Evolutionary conservation across 164 flowering plant genomes (phyloP), one percentile per base, ranked within the genome.

Genomic region (Tetrastigma voinierianum): DNA sequence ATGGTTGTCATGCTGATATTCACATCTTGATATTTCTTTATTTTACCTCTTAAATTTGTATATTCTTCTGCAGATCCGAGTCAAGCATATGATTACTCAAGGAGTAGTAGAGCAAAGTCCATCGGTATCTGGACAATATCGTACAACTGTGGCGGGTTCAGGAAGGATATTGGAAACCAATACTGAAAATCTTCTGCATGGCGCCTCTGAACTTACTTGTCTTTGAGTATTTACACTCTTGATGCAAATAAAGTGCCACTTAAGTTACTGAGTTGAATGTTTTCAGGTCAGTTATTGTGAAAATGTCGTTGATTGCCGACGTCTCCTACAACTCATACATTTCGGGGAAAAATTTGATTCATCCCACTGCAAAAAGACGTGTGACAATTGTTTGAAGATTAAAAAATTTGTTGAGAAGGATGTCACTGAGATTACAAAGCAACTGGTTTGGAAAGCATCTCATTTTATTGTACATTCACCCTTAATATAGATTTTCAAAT

Each of bases 201-300:
- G 98, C 91, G 83, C 20, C 24, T 52, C 43, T 61, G 51, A 59
- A 17, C 43, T 71, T 44, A n/a, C 9, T 46, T 16, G 40, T 19
- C 19, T 1, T 5, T 23, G 19, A 9, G 46, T 16, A 6, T 47
- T n/a, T 13, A 17, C 57, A 10, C 46, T 40, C 40, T 61, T 46
- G 15, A 40, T 53, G 12, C 51, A 62, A 25, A 52, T 49, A 46
- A 18, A 9, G 19, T 21, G 15, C 4, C 55, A n/a, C 59, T 54
- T 70, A 40, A 67, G 40, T 19, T 62, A 51, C 13, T 25, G 25
- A 44, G 53, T 45, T 64, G 5, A 53, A 51, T 18, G 56, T 2
- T 74, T 76, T 64, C 90, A 93, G 97, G 98, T 96, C 63, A 83
- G 96, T 80, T 96, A 96, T 75, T 90, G 90, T 78, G 99, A 96